Conservation (phyloP, 2,329 filamentous ascomycete genomes). For the Exophiala viscosa region DNA sequence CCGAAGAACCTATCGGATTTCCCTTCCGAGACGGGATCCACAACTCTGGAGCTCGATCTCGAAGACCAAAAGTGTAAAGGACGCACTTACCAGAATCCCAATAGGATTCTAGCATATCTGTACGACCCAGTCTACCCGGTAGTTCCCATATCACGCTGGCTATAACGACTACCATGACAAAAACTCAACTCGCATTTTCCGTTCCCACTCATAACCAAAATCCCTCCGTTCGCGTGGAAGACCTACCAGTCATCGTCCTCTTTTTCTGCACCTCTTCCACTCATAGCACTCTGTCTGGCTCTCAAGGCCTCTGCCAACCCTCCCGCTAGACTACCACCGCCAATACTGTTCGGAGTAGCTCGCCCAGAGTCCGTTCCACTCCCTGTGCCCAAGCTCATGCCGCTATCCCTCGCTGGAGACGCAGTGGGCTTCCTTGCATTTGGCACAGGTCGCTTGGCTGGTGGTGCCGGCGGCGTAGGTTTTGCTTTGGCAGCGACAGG, state of each 20-base stretch:
- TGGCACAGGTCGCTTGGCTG: slow-evolving; percentile 71
- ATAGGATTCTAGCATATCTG: too few species aligned
- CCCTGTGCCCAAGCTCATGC: slow-evolving; percentile 44
- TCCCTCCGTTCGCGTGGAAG: not conserved
- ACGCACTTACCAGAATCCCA: too few species aligned
- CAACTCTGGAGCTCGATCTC: too few species aligned
- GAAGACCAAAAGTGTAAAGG: too few species aligned
- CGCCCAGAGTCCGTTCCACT: slow-evolving; percentile 64
- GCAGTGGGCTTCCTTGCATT: slow-evolving; percentile 65
- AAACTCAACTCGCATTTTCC: too few species aligned
- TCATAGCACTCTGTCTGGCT: slow-evolving; percentile 72
- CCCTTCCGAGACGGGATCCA: too few species aligned
- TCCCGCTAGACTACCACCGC: slow-evolving; percentile 62
- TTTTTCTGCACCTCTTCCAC: slow-evolving; percentile 58
- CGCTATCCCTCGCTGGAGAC: slow-evolving; percentile 62
- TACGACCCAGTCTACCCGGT: too few species aligned
- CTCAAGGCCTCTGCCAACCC: slow-evolving; percentile 75
- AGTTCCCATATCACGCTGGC: too few species aligned
- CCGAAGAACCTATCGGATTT: too few species aligned
- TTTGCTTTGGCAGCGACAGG: slow-evolving; percentile 34
- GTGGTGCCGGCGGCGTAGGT: slow-evolving; percentile 70
- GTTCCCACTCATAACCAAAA: not conserved
- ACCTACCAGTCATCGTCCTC: slow-evolving; percentile 67
- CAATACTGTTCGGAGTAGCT: slow-evolving; percentile 60
- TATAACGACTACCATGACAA: too few species aligned